Evolutionary conservation across 2,329 filamentous ascomycete genomes (phyloP), one percentile per base, ranked within the genome.

Genomic region (Knoxdaviesia capensis): DNA sequence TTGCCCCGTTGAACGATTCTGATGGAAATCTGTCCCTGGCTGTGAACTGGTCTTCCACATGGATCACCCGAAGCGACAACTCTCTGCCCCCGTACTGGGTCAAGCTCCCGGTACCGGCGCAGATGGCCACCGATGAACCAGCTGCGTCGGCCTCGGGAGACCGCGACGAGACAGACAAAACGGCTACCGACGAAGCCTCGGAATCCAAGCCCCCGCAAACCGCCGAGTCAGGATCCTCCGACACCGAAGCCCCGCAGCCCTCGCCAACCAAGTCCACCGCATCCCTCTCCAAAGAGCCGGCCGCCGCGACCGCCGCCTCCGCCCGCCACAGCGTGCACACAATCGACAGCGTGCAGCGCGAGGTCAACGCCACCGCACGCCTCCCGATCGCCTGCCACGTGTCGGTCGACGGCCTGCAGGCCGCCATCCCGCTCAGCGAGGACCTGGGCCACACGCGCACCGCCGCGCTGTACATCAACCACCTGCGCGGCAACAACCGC

Each of bases 61-160:
- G 71, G 69, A 71, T 65, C 2, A 63, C 60, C 6, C 61, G 72
- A 38, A 63, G 68, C 46, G 61, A 61, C 20, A 58, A 57, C 0
- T 65, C 69, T 33, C 51, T 77, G 5, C 72, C 74, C 3, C 73
- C 72, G 0, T 75, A 75, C 48, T 77, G 72, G 73, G 62, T 71
- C 29, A 54, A 59, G 6, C 52, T 73, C 11, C 62, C 62, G n/a
- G 58, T 62, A 0, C 52, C 54, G 4, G 48, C 47, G 3, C 41
- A n/a, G 0, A 36, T 44, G 3, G 37, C 36, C 1, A 38, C 44
- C 6, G 38, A 42, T 2, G 46, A 48, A 5, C 38, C 38, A 3
- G 34, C 38, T 4, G 28, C 38, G 28, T 6, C 37, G 6, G 39
- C 41, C 6, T 31, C 33, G 32, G 4, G 32, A 7, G 5, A 31